Evolutionary conservation across 169 alveolate genomes (phyloP).

Genomic region (Haemoproteus tartakovskyi): DNA sequence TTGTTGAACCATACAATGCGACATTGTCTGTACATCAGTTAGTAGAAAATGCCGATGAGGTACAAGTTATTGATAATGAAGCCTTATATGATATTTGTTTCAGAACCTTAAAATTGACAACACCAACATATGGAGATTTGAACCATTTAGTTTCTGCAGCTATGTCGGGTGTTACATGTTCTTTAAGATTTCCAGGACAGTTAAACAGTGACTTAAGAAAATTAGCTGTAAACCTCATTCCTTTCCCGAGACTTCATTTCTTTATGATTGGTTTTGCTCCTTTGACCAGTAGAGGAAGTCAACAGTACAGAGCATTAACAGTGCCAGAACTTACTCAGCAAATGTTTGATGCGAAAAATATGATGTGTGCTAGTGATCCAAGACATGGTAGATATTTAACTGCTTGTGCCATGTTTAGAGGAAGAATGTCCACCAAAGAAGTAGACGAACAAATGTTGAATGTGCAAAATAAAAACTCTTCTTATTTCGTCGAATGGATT

Average conservation of each 20-base stretch:
- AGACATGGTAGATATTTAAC: conserved; percentile 98
- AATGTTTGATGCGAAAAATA: conserved; percentile 98
- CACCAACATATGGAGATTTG: conserved; percentile 98
- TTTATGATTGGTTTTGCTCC: conserved; percentile 99
- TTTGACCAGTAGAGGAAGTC: conserved; percentile 96
- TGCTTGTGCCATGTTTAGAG: conserved; percentile 98
- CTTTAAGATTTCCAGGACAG: conserved; percentile 98
- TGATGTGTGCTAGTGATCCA: conserved; percentile 99
- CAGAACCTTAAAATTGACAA: conserved; percentile 96
- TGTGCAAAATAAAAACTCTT: conserved; percentile 96
- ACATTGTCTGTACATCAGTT: conserved; percentile 96
- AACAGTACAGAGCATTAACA: conserved; percentile 97
- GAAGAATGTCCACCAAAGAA: conserved; percentile 99
- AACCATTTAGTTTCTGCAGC: conserved; percentile 97
- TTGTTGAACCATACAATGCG: conserved; percentile 98
- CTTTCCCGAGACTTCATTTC: conserved; percentile 98
- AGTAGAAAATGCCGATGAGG: conserved; percentile 97
- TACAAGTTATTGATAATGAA: conserved; percentile 96
- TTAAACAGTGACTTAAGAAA: conserved; percentile 94
- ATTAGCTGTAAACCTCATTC: conserved; percentile 96
- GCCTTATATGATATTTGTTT: conserved; percentile 98
- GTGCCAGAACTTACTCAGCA: conserved; percentile 99
- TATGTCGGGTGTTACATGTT: conserved; percentile 97
- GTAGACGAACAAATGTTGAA: conserved; percentile 99
- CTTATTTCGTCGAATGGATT: conserved; percentile 98